A percentile compares a stretch with the other conserved stretches of the same genome.
Conservation (phyloP, 257 asterid genomes). For the Ehretia macrophylla region DNA sequence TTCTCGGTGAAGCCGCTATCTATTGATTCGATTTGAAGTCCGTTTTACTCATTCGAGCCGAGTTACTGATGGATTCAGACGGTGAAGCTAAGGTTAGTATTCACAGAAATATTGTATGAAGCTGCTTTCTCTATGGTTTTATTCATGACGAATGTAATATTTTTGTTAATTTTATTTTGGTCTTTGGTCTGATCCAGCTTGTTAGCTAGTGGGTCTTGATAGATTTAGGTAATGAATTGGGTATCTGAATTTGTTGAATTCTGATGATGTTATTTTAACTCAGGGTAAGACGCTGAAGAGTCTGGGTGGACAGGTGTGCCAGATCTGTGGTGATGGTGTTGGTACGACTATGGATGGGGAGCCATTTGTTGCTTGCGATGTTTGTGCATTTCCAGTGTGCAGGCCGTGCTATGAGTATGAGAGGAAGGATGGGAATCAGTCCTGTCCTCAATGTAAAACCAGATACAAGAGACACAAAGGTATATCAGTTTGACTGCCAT, state of each 20-base stretch:
- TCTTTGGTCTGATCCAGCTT: no score
- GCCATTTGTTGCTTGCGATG: constrained; percentile 32
- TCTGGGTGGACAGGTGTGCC: constrained; percentile 15
- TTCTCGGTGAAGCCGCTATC: neutral
- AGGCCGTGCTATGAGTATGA: constrained; percentile 38
- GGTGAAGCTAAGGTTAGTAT: neutral
- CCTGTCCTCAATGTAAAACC: constrained; percentile 39
- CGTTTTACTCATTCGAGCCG: neutral
- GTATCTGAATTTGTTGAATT: no score
- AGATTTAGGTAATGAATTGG: no score
- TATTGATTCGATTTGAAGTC: neutral
- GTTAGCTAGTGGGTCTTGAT: neutral
- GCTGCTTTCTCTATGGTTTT: no score
- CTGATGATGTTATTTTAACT: no score
- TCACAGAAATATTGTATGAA: no score
- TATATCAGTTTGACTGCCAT: neutral
- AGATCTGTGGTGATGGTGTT: constrained; percentile 29
- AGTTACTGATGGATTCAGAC: neutral
- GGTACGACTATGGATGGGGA: constrained; percentile 29
- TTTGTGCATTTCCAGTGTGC: constrained; percentile 38
- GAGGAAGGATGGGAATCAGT: constrained; percentile 31
- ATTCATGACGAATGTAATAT: no score
- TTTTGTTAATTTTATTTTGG: no score
- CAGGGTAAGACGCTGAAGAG: constrained; percentile 2
- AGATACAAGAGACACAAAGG: constrained; percentile 34